A percentile compares a stretch with the other conserved stretches of the same genome.
Evolutionary conservation across 2,329 filamentous ascomycete genomes (phyloP).

Genomic region (Xylaria hypoxylon): DNA sequence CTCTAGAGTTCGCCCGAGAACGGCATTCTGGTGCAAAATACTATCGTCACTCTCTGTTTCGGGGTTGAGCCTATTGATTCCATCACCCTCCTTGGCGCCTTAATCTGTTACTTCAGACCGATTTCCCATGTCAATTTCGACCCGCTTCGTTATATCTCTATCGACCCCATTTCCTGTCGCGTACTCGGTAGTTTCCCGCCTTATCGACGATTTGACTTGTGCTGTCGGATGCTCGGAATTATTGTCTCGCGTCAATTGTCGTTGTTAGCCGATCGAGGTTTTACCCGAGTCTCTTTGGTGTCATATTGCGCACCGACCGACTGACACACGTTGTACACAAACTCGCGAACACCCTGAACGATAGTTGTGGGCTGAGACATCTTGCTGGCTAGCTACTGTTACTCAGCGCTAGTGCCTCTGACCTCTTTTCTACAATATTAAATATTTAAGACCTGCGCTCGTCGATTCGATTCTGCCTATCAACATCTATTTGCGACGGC

Average conservation of each 20-base stretch:
- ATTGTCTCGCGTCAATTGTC: constrained; percentile 42
- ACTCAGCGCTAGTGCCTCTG: constrained; percentile 37
- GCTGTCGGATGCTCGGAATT: constrained; percentile 42
- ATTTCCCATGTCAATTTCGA: constrained; percentile 47
- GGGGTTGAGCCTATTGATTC: constrained; percentile 41
- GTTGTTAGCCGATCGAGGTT: constrained; percentile 45
- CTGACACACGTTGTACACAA: constrained; percentile 44
- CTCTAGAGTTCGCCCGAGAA: constrained; percentile 9
- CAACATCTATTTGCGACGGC: constrained; percentile 42
- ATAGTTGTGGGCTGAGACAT: constrained; percentile 41
- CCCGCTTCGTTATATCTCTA: constrained; percentile 40
- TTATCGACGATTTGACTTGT: constrained; percentile 37
- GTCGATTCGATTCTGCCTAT: constrained; percentile 1
- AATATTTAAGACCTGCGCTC: constrained; percentile 7
- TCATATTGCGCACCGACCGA: constrained; percentile 43
- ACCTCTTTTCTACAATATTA: constrained; percentile 17
- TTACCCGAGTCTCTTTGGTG: constrained; percentile 42
- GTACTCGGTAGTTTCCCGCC: constrained; percentile 41
- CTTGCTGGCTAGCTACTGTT: constrained; percentile 35
- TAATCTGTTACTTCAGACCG: constrained; percentile 23
- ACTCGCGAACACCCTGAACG: constrained; percentile 34
- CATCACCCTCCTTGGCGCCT: constrained; percentile 17
- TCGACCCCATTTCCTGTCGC: constrained; percentile 39
- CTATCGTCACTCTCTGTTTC: constrained; percentile 35
- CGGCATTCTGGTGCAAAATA: constrained; percentile 4